These are phyloP conservation scores for Phytophthora constricta DNA, from an alignment of 352 stramenopile species.

Conservation along the genomic window DNA sequence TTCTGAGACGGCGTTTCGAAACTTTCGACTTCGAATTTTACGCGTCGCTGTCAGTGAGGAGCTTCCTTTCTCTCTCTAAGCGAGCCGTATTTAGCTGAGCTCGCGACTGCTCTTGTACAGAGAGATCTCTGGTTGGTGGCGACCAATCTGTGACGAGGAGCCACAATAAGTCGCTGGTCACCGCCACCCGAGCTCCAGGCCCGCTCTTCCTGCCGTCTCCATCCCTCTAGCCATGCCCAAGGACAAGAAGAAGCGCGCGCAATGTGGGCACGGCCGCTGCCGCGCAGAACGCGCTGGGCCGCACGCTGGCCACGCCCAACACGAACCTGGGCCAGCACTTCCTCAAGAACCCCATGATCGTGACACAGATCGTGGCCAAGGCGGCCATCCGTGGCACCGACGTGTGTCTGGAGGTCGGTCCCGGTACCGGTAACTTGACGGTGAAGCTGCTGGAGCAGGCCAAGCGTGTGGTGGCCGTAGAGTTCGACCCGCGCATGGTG, in stretches of 20 bases:
- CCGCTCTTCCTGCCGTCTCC: neutral
- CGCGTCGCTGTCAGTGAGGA: neutral
- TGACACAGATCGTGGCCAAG: conserved; percentile 97
- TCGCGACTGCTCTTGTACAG: conserved; percentile 26
- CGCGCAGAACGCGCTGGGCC: conserved; percentile 81
- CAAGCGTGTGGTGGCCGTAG: conserved; percentile 98
- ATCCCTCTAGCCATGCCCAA: conserved; percentile 65
- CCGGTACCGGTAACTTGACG: conserved; percentile 99
- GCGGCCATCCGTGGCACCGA: conserved; percentile 96
- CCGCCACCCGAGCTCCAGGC: too few species aligned
- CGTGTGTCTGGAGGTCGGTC: conserved; percentile 97
- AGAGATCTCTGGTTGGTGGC: conserved; percentile 28
- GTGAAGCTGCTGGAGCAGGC: conserved; percentile 96
- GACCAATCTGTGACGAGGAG: conserved; percentile 43
- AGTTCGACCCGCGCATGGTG: conserved; percentile 99
- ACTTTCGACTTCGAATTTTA: neutral
- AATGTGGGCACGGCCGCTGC: conserved; percentile 69
- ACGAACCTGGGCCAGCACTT: conserved; percentile 99
- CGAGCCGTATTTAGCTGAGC: conserved; percentile 6
- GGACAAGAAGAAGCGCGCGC: conserved; percentile 90
- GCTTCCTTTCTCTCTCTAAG: neutral
- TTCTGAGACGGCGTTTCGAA: too few species aligned
- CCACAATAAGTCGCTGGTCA: conserved; percentile 3
- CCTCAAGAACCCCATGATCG: conserved; percentile 98
- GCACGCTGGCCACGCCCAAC: conserved; percentile 96